These are phyloP conservation scores for Neocatenulostroma microsporum DNA, from an alignment of 2,329 filamentous ascomycete species.

Conservation along the genomic window DNA sequence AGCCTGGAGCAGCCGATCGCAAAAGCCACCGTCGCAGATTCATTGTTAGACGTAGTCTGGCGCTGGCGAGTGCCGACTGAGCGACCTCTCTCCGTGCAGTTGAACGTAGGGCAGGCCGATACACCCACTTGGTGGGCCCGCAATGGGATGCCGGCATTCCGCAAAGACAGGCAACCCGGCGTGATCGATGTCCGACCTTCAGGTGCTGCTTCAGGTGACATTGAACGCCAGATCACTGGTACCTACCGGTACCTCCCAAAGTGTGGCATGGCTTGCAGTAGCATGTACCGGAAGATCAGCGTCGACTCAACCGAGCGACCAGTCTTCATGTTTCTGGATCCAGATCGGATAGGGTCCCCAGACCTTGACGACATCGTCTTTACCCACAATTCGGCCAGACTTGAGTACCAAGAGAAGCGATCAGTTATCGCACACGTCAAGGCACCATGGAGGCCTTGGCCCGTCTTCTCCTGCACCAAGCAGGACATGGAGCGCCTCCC, in stretches of 20 bases:
- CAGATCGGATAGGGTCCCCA: slow-evolving; percentile 40
- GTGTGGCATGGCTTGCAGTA: slow-evolving; percentile 51
- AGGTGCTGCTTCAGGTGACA: no score
- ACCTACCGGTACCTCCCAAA: slow-evolving; percentile 44
- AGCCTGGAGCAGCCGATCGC: no score
- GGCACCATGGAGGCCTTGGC: slow-evolving; percentile 37
- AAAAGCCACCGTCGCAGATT: slow-evolving; percentile 24
- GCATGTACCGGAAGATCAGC: slow-evolving; percentile 44
- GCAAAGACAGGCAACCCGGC: slow-evolving; percentile 40
- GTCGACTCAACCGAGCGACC: slow-evolving; percentile 15
- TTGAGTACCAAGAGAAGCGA: slow-evolving; percentile 43
- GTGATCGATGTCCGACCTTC: no score
- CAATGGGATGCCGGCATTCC: slow-evolving; percentile 32
- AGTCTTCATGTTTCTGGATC: slow-evolving; percentile 53
- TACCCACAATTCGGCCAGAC: slow-evolving; percentile 39
- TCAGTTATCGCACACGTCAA: slow-evolving; percentile 40
- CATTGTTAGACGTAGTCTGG: slow-evolving; percentile 41
- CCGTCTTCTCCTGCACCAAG: no score
- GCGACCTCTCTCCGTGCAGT: no score
- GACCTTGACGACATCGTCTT: slow-evolving; percentile 51
- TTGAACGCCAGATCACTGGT: no score
- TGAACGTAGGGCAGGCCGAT: no score
- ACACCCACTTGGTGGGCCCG: slow-evolving; percentile 32
- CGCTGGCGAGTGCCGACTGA: no score
- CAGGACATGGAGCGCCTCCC: no score